Percentiles rank a stretch among this genome's conserved stretches.
These are phyloP conservation scores for Candida tetrigidarum DNA, from an alignment of 1,139 yeast genomes.

Conservation along the genomic window DNA sequence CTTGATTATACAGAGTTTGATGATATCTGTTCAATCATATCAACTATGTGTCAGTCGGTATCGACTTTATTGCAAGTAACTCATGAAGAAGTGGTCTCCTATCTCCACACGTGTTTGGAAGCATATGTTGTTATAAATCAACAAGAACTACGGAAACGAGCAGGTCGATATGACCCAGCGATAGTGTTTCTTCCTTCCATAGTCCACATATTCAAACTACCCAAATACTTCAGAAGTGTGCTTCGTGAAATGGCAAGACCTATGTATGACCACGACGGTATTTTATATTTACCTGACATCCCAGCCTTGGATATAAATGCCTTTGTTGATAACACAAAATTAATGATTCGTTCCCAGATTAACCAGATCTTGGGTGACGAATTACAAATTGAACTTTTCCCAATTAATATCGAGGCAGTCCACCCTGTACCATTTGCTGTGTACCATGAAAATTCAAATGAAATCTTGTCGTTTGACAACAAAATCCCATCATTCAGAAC, in stretches of 20 bases:
- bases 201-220: constrained; percentile 10
- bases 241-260: constrained; percentile 15
- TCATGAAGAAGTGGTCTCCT: constrained; percentile 7
- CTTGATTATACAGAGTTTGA: constrained; percentile 13
- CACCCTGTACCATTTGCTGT: constrained; percentile 9
- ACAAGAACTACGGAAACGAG: constrained; percentile 9
- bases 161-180: constrained; percentile 10
- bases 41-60: constrained; percentile 3
- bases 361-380: constrained; percentile 7
- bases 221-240: constrained; percentile 10
- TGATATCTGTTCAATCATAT: constrained; percentile 3
- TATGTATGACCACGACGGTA: constrained; percentile 9
- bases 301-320: not conserved
- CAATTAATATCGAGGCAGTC: constrained; percentile 10
- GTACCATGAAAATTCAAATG: constrained; percentile 12
- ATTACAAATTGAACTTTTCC: constrained; percentile 2
- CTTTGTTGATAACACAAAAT: constrained; percentile 8
- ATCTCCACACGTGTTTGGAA: constrained; percentile 11
- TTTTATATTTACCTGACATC: constrained; percentile 11
- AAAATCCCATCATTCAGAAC: constrained; percentile 9
- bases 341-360: constrained; percentile 8
- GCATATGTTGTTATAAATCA: constrained; percentile 12
- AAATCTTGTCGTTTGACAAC: constrained; percentile 10
- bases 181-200: constrained; percentile 7
- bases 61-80: constrained; percentile 7